Conservation (phyloP, 495 filamentous ascomycete genomes). For the Lasiosphaeria hispida region DNA sequence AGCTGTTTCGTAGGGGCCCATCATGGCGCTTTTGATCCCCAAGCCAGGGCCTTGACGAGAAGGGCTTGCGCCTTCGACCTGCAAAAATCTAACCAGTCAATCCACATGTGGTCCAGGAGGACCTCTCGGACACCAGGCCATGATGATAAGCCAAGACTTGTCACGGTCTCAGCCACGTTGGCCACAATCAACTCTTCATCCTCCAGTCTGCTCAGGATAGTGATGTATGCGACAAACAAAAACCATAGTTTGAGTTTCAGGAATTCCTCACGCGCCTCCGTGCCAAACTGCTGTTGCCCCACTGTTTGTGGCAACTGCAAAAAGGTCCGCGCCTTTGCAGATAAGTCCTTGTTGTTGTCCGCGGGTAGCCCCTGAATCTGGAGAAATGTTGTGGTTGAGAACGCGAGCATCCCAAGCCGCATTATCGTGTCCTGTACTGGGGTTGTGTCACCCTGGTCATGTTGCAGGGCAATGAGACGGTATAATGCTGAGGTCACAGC, state of each 20-base stretch:
- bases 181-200: background rate
- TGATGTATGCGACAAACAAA: conserved; percentile 13
- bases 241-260: conserved; percentile 17
- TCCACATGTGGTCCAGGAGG: conserved; percentile 18
- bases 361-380: conserved; percentile 12
- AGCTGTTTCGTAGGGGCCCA: too few species aligned
- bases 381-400: conserved; percentile 16
- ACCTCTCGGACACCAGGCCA: conserved; percentile 10
- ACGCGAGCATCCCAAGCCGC: conserved; percentile 22
- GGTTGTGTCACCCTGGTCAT: background rate
- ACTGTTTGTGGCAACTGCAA: background rate
- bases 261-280: background rate
- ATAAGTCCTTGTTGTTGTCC: conserved; percentile 5
- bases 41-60: too few species aligned
- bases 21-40: too few species aligned
- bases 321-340: background rate
- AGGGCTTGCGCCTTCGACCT: background rate
- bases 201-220: conserved; percentile 3
- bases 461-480: conserved; percentile 17
- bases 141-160: background rate
- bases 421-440: background rate
- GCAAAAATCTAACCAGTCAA: conserved; percentile 14
- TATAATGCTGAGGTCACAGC: conserved; percentile 20
- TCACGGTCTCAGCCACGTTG: background rate
- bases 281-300: background rate